phyloP scores from a whole-genome alignment of 2,329 filamentous ascomycete genomes.

The Tolypocladium nubicola region DNA sequence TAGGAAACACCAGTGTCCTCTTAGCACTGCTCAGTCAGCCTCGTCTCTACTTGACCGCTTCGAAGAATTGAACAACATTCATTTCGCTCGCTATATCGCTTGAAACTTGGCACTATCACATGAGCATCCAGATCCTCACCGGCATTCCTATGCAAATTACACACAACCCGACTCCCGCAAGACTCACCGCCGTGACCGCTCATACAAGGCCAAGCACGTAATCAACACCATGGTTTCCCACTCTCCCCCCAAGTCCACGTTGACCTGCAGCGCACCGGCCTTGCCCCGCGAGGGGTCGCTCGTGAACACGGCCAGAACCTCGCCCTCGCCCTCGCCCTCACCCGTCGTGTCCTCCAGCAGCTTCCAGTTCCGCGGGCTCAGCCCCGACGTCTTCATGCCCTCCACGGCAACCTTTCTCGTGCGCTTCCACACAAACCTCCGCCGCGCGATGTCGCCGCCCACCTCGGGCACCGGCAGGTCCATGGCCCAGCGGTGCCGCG shows the following conservation, averaged over 20 bases:
- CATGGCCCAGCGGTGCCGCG: slow-evolving; percentile 4
- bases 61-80: too few relatives aligned
- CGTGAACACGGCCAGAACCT: slow-evolving; percentile 6
- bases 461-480: neutral
- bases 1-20: too few relatives aligned
- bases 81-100: too few relatives aligned
- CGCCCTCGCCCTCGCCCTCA: neutral
- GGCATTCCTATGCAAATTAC: neutral
- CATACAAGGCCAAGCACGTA: slow-evolving; percentile 5
- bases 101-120: neutral
- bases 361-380: slow-evolving; percentile 7
- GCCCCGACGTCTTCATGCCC: slow-evolving; percentile 3
- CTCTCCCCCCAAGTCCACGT: slow-evolving; percentile 3
- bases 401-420: slow-evolving; percentile 5
- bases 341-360: neutral
- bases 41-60: too few relatives aligned
- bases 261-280: slow-evolving; percentile 5
- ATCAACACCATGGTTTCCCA: slow-evolving; percentile 5
- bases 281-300: neutral
- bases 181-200: neutral
- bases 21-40: too few relatives aligned
- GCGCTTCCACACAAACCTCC: slow-evolving; percentile 5
- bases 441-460: neutral
- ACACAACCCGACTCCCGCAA: neutral
- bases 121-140: neutral